These are phyloP conservation scores for Flaveria brownii DNA, from an alignment of 129 eudicot genomes.

Conservation along the genomic window DNA sequence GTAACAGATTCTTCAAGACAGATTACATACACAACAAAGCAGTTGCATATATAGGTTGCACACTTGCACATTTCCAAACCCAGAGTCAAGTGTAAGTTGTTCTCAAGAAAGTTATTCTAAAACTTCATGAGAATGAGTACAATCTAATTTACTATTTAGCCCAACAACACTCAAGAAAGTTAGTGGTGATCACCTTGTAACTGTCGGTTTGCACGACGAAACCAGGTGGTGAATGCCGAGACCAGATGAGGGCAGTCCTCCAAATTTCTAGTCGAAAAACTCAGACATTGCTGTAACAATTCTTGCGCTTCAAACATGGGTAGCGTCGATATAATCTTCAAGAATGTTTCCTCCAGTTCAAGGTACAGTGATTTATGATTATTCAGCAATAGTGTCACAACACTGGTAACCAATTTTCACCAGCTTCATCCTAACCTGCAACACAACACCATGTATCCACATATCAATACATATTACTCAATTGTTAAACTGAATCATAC, in stretches of 20 bases:
- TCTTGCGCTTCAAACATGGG: constrained; percentile 82
- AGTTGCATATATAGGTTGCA: too few species aligned
- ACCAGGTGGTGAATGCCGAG: constrained; percentile 91
- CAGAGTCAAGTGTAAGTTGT: constrained; percentile 3
- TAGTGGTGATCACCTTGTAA: constrained; percentile 35
- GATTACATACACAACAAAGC: too few species aligned
- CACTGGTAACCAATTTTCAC: constrained; percentile 93
- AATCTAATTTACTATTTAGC: too few species aligned
- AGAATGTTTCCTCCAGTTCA: constrained; percentile 75
- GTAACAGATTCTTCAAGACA: too few species aligned
- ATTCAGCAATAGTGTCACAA: constrained; percentile 50
- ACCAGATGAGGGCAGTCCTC: constrained; percentile 94
- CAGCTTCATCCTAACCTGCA: constrained; percentile 82
- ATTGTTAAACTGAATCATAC: too few species aligned
- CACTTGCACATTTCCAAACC: background rate
- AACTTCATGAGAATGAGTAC: background rate
- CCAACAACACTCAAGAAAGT: constrained; percentile 24
- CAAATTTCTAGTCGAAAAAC: constrained; percentile 82
- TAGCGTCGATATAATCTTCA: constrained; percentile 72
- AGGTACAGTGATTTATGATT: constrained; percentile 53
- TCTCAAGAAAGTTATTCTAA: background rate
- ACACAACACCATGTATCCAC: constrained; percentile 32
- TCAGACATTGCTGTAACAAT: constrained; percentile 79
- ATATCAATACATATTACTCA: background rate
- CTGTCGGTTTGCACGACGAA: constrained; percentile 71